These are phyloP conservation scores for Fraxinus nigra DNA, from an alignment of 305 asterid genomes.

Conservation along the genomic window DNA sequence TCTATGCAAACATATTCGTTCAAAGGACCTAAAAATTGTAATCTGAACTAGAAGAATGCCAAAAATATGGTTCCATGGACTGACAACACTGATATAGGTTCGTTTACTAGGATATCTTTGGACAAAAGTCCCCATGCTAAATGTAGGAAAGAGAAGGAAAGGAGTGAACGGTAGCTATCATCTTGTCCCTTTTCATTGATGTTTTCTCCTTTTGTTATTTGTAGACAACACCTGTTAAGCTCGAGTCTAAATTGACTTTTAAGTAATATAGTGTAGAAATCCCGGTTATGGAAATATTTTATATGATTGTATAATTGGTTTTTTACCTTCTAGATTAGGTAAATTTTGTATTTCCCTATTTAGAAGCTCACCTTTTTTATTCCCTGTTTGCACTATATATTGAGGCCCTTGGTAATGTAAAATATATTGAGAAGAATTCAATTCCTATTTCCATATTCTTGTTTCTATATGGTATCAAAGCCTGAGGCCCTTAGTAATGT, in stretches of 20 bases:
- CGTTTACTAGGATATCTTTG: neutral
- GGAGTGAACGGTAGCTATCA: neutral
- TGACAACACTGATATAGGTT: neutral
- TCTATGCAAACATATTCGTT: neutral
- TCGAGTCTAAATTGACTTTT: neutral
- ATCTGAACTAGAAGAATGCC: neutral
- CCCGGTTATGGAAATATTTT: too few species aligned
- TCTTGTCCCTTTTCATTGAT: neutral
- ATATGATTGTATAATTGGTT: too few species aligned
- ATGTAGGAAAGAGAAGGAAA: neutral
- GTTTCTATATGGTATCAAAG: too few species aligned
- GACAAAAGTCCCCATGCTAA: neutral
- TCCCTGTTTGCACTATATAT: too few species aligned
- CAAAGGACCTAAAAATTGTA: neutral
- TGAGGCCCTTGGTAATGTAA: too few species aligned
- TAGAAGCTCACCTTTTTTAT: too few species aligned
- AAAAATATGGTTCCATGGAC: neutral
- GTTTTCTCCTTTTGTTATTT: neutral
- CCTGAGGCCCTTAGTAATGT: too few species aligned
- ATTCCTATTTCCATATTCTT: too few species aligned
- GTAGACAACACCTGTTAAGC: conserved; percentile 1
- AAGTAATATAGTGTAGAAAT: neutral
- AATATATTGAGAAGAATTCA: too few species aligned
- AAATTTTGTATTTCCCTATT: too few species aligned
- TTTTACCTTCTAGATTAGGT: too few species aligned